Percentiles rank a stretch among this genome's conserved stretches.
These are phyloP conservation scores for Oropetium thomaeum DNA, from an alignment of 176 grass and related monocot species.

Conservation along the genomic window DNA sequence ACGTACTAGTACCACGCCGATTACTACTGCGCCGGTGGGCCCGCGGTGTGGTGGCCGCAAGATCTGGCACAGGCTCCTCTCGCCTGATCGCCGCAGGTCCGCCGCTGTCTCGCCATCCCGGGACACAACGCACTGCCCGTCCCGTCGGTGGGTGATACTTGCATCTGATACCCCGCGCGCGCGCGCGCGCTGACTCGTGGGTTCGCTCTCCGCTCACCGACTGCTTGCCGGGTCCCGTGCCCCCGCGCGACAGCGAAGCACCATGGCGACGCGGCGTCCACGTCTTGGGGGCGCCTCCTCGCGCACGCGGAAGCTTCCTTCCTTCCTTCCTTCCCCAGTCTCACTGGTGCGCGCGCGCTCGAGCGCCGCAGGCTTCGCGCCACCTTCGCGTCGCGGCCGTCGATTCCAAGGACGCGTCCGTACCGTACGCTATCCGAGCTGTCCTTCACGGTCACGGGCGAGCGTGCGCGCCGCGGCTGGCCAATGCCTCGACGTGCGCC, in stretches of 20 bases:
- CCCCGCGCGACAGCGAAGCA: background rate
- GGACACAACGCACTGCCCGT: background rate
- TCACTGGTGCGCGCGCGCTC: too few relatives aligned
- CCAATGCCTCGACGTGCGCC: conserved; percentile 9
- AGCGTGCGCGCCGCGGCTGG: background rate
- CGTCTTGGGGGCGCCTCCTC: background rate
- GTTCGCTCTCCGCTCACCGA: background rate
- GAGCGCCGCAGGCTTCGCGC: conserved; percentile 46
- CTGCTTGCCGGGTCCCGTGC: background rate
- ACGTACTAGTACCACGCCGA: background rate
- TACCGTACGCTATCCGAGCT: conserved; percentile 39
- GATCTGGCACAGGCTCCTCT: background rate
- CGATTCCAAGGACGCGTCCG: conserved; percentile 24
- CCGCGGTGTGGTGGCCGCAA: background rate
- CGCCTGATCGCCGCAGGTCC: conserved; percentile 10
- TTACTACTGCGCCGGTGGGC: background rate
- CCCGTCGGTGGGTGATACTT: background rate
- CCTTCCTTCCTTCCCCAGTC: too few relatives aligned
- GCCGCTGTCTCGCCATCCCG: conserved; percentile 13
- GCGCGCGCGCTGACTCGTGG: background rate
- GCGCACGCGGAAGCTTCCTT: background rate
- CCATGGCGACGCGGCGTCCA: background rate
- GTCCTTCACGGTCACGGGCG: background rate
- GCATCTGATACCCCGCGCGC: background rate
- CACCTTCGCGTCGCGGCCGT: conserved; percentile 23